These are phyloP conservation scores for Tricholoma matsutake DNA, from an alignment of 768 basidiomycete genomes.

Conservation along the genomic window DNA sequence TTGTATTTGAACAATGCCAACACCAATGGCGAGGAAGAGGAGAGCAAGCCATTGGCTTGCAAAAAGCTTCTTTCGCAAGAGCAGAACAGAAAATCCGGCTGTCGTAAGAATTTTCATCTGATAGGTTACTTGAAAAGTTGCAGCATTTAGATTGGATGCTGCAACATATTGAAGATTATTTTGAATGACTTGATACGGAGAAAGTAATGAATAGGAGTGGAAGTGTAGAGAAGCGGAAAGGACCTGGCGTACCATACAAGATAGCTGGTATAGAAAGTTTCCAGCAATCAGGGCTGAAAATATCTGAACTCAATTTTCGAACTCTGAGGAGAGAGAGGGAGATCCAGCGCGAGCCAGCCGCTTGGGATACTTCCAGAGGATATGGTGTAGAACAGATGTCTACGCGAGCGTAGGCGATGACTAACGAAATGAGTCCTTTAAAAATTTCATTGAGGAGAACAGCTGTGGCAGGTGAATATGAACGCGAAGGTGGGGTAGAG, in stretches of 20 bases:
- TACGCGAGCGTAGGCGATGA: slow-evolving; percentile 73
- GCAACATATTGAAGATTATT: slow-evolving; percentile 96
- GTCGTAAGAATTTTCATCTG: slow-evolving; percentile 98
- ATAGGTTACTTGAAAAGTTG: slow-evolving; percentile 95
- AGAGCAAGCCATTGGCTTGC: slow-evolving; percentile 82
- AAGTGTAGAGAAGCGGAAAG: not conserved
- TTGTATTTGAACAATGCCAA: slow-evolving; percentile 87
- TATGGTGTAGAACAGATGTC: slow-evolving; percentile 30
- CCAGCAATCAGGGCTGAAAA: slow-evolving; percentile 93
- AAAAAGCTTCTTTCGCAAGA: slow-evolving; percentile 74
- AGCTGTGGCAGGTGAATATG: slow-evolving; percentile 92
- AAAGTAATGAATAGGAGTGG: not conserved
- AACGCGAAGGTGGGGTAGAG: slow-evolving; percentile 65
- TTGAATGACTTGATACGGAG: slow-evolving; percentile 68
- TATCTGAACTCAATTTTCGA: slow-evolving; percentile 57
- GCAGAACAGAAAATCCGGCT: slow-evolving; percentile 80
- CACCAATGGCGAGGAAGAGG: slow-evolving; percentile 81
- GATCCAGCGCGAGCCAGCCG: slow-evolving; percentile 16
- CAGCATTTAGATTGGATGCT: slow-evolving; percentile 88
- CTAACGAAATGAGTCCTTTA: slow-evolving; percentile 84
- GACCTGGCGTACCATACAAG: slow-evolving; percentile 60
- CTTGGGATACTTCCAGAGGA: slow-evolving; percentile 26
- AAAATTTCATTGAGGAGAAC: slow-evolving; percentile 93
- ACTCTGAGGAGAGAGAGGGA: slow-evolving; percentile 27
- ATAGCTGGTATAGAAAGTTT: slow-evolving; percentile 96